Evolutionary conservation across 1,284 basidiomycete genomes (phyloP).

Genomic region (Cryptococcus sp.): DNA sequence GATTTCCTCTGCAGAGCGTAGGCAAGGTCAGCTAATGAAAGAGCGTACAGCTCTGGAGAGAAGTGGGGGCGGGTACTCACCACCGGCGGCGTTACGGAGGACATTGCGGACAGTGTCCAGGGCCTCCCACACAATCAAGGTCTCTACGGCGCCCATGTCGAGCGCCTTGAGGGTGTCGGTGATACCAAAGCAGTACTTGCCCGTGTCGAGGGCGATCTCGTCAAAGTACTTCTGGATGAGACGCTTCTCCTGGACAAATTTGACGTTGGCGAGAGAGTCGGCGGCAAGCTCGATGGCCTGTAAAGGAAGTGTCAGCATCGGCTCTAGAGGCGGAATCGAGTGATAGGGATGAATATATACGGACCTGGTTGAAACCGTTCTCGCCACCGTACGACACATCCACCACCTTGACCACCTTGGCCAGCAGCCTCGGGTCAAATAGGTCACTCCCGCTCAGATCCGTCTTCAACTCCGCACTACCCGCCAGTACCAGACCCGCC

Average conservation of each 20-base stretch:
- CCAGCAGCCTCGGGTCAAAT: slow-evolving; percentile 82
- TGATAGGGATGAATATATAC: slow-evolving; percentile 13
- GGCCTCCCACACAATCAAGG: slow-evolving; percentile 97
- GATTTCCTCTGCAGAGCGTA: slow-evolving; percentile 60
- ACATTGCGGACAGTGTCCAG: slow-evolving; percentile 80
- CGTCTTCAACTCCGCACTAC: slow-evolving; percentile 98
- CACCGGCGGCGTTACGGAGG: slow-evolving; percentile 83
- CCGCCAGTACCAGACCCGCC: slow-evolving; percentile 92
- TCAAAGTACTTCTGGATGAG: slow-evolving; percentile 98
- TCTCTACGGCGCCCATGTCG: slow-evolving; percentile 95
- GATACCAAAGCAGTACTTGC: slow-evolving; percentile 96
- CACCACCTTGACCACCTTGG: slow-evolving; percentile 94
- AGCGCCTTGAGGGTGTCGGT: slow-evolving; percentile 96
- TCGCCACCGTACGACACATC: slow-evolving; percentile 99
- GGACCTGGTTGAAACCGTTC: slow-evolving; percentile 95
- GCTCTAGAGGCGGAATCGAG: not conserved
- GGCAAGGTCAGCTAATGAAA: not conserved
- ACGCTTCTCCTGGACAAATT: slow-evolving; percentile 98
- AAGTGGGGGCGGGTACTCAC: slow-evolving; percentile 51
- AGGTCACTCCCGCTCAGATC: slow-evolving; percentile 95
- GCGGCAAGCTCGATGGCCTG: slow-evolving; percentile 96
- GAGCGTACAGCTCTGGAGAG: not conserved
- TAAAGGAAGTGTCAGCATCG: slow-evolving; percentile 2
- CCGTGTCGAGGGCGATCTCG: slow-evolving; percentile 97
- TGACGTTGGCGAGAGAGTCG: slow-evolving; percentile 95